Percentiles rank a stretch among this genome's conserved stretches.
phyloP scores from a whole-genome alignment of 768 basidiomycete genomes.

The Amanita rubescens region DNA sequence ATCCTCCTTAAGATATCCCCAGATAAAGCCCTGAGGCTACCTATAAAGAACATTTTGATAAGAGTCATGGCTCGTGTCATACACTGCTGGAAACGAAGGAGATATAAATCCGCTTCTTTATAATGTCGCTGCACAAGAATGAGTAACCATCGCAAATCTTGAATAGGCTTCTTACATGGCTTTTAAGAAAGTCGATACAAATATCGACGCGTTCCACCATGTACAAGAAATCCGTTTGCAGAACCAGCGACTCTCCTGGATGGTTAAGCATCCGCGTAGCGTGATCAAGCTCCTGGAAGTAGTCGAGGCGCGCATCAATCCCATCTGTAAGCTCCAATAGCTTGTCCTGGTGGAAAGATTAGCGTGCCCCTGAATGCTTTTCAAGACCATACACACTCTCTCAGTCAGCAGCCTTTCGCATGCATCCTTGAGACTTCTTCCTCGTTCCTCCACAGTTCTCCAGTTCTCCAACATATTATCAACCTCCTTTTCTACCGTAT shows the following conservation, averaged over 20 bases:
- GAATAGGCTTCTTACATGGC: constrained; percentile 54
- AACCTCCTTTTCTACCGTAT: constrained; percentile 67
- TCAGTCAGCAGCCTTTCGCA: constrained; percentile 88
- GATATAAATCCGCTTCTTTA: constrained; percentile 86
- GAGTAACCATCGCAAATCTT: background rate
- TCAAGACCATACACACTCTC: constrained; percentile 46
- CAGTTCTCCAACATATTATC: constrained; percentile 79
- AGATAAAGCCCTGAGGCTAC: constrained; percentile 70
- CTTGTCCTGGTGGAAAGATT: constrained; percentile 46
- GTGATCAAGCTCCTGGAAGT: constrained; percentile 90
- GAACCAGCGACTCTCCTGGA: constrained; percentile 86
- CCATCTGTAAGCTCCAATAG: constrained; percentile 77
- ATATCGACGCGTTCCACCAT: constrained; percentile 96
- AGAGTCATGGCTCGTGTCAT: constrained; percentile 97
- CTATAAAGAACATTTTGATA: constrained; percentile 95
- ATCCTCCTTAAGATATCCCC: constrained; percentile 71
- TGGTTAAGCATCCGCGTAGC: constrained; percentile 92
- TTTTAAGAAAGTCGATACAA: constrained; percentile 84
- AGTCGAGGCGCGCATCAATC: constrained; percentile 74
- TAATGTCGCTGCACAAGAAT: constrained; percentile 63
- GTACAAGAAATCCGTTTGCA: constrained; percentile 86
- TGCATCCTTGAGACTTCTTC: constrained; percentile 82
- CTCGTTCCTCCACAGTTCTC: constrained; percentile 87
- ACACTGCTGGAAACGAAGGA: constrained; percentile 97
- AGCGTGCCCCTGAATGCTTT: background rate